Evolutionary conservation across 768 basidiomycete species (phyloP).

Genomic region (Gloeophyllum trabeum): DNA sequence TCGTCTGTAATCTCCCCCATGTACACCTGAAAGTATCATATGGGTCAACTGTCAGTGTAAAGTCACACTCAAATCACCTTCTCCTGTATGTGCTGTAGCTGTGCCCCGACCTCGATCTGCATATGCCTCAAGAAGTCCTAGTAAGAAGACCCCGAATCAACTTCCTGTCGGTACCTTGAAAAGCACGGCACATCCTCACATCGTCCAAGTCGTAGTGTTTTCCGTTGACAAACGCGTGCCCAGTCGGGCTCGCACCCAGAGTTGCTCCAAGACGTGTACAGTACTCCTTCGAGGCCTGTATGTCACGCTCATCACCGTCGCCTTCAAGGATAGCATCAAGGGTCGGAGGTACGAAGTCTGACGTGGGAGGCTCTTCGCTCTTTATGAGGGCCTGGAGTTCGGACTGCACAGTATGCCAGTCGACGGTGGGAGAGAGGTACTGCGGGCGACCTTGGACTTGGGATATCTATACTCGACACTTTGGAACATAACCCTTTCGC

Average conservation of each 20-base stretch:
- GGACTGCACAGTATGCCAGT: conserved; percentile 31
- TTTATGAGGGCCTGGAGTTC: conserved; percentile 27
- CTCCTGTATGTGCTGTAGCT: conserved; percentile 64
- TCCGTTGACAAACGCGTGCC: conserved; percentile 86
- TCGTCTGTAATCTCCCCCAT: conserved; percentile 43
- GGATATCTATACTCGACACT: conserved; percentile 21
- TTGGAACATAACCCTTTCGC: neutral
- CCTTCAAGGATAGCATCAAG: conserved; percentile 17
- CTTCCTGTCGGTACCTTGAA: neutral
- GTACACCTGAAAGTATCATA: conserved; percentile 41
- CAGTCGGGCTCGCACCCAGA: conserved; percentile 27
- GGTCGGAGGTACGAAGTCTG: neutral
- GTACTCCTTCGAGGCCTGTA: too few relatives aligned
- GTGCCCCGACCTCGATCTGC: conserved; percentile 44
- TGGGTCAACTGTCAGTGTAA: too few relatives aligned
- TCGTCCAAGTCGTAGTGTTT: conserved; percentile 50
- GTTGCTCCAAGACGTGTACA: too few relatives aligned
- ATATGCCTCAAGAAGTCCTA: conserved; percentile 60
- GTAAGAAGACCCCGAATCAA: neutral
- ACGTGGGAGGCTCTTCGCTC: conserved; percentile 13
- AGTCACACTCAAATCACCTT: too few relatives aligned
- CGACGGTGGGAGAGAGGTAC: conserved; percentile 19
- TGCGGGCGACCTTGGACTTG: conserved; percentile 21
- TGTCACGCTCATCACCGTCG: too few relatives aligned
- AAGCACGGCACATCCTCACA: conserved; percentile 2